Percentiles rank a stretch among this genome's conserved stretches.
Evolutionary conservation across 228 moss, liverwort and hornwort genomes (phyloP).

Genomic region (Sphagnum magellanicum): DNA sequence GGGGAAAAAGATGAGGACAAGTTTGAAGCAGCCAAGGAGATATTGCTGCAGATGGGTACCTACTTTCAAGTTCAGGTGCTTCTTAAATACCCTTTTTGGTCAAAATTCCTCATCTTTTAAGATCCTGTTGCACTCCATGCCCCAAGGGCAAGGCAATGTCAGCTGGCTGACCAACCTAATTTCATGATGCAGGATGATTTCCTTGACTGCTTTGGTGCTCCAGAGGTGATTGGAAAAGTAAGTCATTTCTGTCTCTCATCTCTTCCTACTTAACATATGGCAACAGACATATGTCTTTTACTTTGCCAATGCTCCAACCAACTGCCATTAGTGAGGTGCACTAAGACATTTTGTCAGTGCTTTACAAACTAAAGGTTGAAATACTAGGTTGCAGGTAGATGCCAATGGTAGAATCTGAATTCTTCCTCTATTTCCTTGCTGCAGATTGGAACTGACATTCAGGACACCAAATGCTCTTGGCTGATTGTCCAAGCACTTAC

Average conservation of each 20-base stretch:
- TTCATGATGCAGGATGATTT: conserved; percentile 58
- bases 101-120: too few species aligned
- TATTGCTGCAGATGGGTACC: conserved; percentile 86
- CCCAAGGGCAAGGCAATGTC: neutral
- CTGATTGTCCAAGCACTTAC: conserved; percentile 85
- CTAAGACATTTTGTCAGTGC: too few species aligned
- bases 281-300: too few species aligned
- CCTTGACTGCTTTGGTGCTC: conserved; percentile 86
- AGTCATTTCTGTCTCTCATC: neutral
- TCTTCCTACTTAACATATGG: too few species aligned
- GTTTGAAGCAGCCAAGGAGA: conserved; percentile 71
- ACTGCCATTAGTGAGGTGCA: too few species aligned
- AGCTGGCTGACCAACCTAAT: neutral
- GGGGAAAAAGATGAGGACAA: conserved; percentile 64
- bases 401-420: neutral
- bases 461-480: conserved; percentile 99
- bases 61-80: conserved; percentile 96
- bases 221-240: conserved; percentile 91
- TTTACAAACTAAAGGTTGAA: too few species aligned
- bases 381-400: neutral
- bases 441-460: conserved; percentile 97
- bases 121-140: too few species aligned
- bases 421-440: neutral
- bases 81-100: neutral
- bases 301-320: too few species aligned